These are phyloP conservation scores for Miscanthus lutarioriparius DNA, from an alignment of 176 grass and related monocot genomes.

Conservation along the genomic window DNA sequence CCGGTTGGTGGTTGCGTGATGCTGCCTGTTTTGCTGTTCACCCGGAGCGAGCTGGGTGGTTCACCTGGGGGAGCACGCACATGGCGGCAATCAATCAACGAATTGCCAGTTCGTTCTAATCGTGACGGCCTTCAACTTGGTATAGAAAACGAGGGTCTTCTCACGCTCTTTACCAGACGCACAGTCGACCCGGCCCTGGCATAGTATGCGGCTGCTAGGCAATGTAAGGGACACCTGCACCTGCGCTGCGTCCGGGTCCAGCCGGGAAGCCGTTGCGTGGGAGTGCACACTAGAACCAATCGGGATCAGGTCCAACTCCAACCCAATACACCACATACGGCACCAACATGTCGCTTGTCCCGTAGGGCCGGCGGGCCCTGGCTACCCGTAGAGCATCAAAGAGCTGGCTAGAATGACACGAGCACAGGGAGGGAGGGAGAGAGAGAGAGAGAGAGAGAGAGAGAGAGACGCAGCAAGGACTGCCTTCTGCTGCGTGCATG, in stretches of 20 bases:
- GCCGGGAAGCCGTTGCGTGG: slow-evolving; percentile 32
- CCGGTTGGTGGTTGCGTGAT: background rate
- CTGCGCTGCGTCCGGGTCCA: slow-evolving; percentile 10
- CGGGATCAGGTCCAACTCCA: slow-evolving; percentile 7
- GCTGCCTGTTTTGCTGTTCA: background rate
- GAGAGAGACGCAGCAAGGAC: too few relatives aligned
- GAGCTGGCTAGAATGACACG: too few relatives aligned
- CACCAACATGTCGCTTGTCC: slow-evolving; percentile 32
- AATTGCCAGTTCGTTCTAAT: background rate
- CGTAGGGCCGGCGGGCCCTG: background rate
- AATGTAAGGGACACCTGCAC: background rate
- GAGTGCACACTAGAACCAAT: background rate
- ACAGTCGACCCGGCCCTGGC: too few relatives aligned
- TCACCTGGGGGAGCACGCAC: background rate
- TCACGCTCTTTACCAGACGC: background rate
- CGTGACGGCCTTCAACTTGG: slow-evolving; percentile 8
- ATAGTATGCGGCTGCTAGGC: too few relatives aligned
- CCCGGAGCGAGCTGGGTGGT: background rate
- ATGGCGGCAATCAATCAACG: slow-evolving; percentile 27
- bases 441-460: background rate
- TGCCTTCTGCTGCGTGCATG: too few relatives aligned
- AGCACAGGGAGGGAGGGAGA: background rate
- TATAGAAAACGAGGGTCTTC: background rate
- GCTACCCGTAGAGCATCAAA: background rate
- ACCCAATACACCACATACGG: background rate